These are phyloP conservation scores for Annulohypoxylon stygium DNA, from an alignment of 495 filamentous ascomycete species.

Conservation along the genomic window DNA sequence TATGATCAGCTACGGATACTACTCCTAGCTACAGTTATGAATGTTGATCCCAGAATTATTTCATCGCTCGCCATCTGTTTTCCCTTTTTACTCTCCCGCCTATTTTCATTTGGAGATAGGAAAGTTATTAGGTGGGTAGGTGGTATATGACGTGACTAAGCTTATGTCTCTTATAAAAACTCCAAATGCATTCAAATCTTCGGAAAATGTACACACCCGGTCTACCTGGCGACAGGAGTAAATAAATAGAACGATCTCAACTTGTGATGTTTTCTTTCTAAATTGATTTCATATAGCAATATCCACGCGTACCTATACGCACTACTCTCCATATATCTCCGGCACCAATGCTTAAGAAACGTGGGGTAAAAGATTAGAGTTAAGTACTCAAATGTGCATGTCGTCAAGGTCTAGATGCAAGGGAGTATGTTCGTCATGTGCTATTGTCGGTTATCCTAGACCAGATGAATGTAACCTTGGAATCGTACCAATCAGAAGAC, in stretches of 20 bases:
- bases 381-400: constrained; percentile 1
- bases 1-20: neutral
- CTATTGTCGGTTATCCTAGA: constrained; percentile 34
- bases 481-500: constrained; percentile 30
- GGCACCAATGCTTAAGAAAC: constrained; percentile 24
- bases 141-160: constrained; percentile 1
- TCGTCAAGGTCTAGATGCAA: constrained; percentile 25
- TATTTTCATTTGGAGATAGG: neutral
- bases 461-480: constrained; percentile 34
- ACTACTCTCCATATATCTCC: constrained; percentile 9
- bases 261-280: neutral
- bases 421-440: constrained; percentile 43
- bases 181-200: neutral
- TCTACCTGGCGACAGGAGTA: neutral
- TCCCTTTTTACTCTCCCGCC: neutral
- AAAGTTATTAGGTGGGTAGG: neutral
- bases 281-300: neutral
- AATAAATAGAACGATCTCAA: neutral
- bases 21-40: neutral
- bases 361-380: constrained; percentile 37
- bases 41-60: neutral
- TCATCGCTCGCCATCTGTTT: neutral
- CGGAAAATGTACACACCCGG: neutral
- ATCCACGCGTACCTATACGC: neutral
- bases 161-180: neutral